phyloP scores from a whole-genome alignment of 345 rosid species.

The Pseudoturritis turrita region DNA sequence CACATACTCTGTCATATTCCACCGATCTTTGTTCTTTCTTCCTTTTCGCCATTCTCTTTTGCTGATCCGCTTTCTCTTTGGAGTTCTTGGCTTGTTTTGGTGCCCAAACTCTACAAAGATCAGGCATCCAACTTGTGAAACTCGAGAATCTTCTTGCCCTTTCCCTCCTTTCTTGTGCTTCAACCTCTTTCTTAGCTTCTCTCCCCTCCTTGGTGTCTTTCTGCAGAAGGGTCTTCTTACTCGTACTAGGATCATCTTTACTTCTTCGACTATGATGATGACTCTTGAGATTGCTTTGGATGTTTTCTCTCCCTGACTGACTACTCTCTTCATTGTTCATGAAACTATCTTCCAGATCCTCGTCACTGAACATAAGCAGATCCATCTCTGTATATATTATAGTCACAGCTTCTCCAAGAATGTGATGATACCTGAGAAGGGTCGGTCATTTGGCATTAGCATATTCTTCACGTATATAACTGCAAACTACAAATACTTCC shows the following conservation, averaged over 20 bases:
- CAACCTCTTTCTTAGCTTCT: conserved; percentile 40
- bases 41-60: conserved; percentile 46
- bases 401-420: conserved; percentile 58
- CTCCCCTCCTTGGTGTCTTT: conserved; percentile 27
- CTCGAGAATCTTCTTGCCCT: conserved; percentile 78
- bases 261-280: conserved; percentile 26
- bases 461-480: neutral
- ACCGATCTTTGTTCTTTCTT: conserved; percentile 38
- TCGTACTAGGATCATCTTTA: conserved; percentile 28
- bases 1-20: conserved; percentile 60
- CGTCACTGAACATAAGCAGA: conserved; percentile 58
- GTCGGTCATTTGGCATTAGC: conserved; percentile 7
- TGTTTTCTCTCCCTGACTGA: conserved; percentile 46
- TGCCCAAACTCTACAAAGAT: conserved; percentile 90
- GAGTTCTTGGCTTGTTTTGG: conserved; percentile 53
- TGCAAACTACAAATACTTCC: neutral
- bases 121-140: conserved; percentile 80
- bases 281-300: conserved; percentile 32
- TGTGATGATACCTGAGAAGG: conserved; percentile 53
- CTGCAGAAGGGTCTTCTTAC: conserved; percentile 25
- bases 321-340: conserved; percentile 74
- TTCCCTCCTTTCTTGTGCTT: conserved; percentile 73
- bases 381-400: conserved; percentile 74
- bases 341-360: conserved; percentile 46
- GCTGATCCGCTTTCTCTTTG: conserved; percentile 24